Evolutionary conservation across 345 rosid species (phyloP).

Genomic region (Mangifera indica): DNA sequence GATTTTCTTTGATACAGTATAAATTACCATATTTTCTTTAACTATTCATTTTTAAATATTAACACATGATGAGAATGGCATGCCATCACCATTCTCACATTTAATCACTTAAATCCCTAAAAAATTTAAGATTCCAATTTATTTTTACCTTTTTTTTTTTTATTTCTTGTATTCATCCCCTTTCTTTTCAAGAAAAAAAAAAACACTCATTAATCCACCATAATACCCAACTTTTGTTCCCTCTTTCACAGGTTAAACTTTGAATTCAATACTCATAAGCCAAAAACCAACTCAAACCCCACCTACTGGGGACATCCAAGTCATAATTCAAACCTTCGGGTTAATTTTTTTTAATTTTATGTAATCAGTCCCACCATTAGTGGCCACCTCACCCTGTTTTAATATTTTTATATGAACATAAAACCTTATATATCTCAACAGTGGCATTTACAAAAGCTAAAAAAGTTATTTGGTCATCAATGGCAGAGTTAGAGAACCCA

Average conservation of each 20-base stretch:
- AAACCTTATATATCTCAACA: constrained; percentile 16
- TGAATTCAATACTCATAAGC: constrained; percentile 26
- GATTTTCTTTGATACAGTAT: too few relatives aligned
- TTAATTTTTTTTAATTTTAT: constrained; percentile 10
- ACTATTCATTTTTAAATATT: too few relatives aligned
- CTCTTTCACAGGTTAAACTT: constrained; percentile 35
- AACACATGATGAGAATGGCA: constrained; percentile 58
- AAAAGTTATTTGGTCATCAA: constrained; percentile 16
- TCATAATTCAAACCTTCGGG: constrained; percentile 23
- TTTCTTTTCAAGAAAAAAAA: constrained; percentile 13
- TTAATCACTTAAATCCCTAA: too few relatives aligned
- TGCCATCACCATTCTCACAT: constrained; percentile 31
- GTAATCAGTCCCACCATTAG: constrained; percentile 27
- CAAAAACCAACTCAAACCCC: constrained; percentile 24
- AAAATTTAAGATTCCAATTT: too few relatives aligned
- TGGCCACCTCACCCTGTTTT: not conserved
- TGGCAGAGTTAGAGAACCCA: constrained; percentile 74
- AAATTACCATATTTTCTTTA: constrained; percentile 33
- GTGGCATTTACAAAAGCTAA: constrained; percentile 8
- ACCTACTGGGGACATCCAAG: constrained; percentile 22
- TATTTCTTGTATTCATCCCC: not conserved
- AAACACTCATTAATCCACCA: constrained; percentile 10
- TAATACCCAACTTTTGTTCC: constrained; percentile 30
- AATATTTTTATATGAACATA: constrained; percentile 3
- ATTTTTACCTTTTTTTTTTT: constrained; percentile 5